These are phyloP conservation scores for Graphium sp. DNA, from an alignment of 2,329 filamentous ascomycete genomes.

Conservation along the genomic window DNA sequence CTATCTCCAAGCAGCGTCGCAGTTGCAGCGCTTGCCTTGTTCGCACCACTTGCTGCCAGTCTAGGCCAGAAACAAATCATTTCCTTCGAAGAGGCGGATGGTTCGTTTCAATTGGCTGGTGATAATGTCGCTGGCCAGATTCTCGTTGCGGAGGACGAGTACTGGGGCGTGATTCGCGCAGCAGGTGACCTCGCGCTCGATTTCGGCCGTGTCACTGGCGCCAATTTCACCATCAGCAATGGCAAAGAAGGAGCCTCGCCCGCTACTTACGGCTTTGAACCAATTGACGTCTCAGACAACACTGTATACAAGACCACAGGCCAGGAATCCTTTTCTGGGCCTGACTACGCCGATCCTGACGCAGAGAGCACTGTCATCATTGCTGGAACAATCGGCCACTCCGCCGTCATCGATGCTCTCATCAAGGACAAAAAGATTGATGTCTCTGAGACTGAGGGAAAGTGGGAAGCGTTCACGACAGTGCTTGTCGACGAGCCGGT, in stretches of 20 bases:
- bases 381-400: slow-evolving; percentile 46
- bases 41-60: slow-evolving; percentile 13
- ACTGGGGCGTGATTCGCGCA: slow-evolving; percentile 51
- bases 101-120: slow-evolving; percentile 17
- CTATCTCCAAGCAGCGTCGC: slow-evolving; percentile 2
- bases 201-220: slow-evolving; percentile 54
- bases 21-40: slow-evolving; percentile 7
- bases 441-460: slow-evolving; percentile 21
- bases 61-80: slow-evolving; percentile 33
- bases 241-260: slow-evolving; percentile 18
- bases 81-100: slow-evolving; percentile 14
- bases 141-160: slow-evolving; percentile 39
- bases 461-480: slow-evolving; percentile 41
- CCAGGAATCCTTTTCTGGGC: slow-evolving; percentile 16
- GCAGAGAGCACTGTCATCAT: slow-evolving; percentile 41
- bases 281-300: slow-evolving; percentile 27
- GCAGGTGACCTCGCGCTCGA: slow-evolving; percentile 51
- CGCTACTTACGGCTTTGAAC: slow-evolving; percentile 22
- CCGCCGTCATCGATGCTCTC: slow-evolving; percentile 41
- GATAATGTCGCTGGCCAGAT: slow-evolving; percentile 25
- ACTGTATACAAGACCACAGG: slow-evolving; percentile 15
- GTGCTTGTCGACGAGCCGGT: slow-evolving; percentile 27
- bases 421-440: slow-evolving; percentile 28
- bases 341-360: slow-evolving; percentile 21
- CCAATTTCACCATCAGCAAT: slow-evolving; percentile 42